These are phyloP conservation scores for Aegilops tauschii DNA, from an alignment of 176 grass and related monocot species.

Conservation along the genomic window DNA sequence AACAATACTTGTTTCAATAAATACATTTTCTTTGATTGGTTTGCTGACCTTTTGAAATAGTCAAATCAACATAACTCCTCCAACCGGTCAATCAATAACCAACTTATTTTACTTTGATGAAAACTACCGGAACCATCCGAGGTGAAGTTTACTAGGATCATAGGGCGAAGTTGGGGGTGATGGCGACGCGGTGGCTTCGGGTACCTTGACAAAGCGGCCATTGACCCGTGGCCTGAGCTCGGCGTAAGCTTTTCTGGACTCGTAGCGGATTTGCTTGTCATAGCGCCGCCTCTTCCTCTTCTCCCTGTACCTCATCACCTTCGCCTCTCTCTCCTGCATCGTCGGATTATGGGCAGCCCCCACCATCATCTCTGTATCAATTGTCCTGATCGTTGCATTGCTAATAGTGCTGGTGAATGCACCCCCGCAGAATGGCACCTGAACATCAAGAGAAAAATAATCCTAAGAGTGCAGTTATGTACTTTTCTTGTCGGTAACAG, in stretches of 20 bases:
- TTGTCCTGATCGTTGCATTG: not conserved
- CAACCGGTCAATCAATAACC: too few species aligned
- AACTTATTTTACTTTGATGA: not conserved
- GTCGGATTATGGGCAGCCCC: not conserved
- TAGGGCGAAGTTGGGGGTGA: constrained; percentile 4
- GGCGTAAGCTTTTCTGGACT: constrained; percentile 60
- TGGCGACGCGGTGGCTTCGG: not conserved
- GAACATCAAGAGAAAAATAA: too few species aligned
- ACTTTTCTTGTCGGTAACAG: too few species aligned
- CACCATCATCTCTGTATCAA: not conserved
- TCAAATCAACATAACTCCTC: not conserved
- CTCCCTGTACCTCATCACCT: constrained; percentile 71
- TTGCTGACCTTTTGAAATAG: not conserved
- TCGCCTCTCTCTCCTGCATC: constrained; percentile 36
- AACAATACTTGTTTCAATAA: too few species aligned
- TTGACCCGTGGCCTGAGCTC: constrained; percentile 63
- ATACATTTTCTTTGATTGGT: not conserved
- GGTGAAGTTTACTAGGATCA: constrained; percentile 43
- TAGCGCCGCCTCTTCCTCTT: constrained; percentile 64
- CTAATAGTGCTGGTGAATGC: not conserved
- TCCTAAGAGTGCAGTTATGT: too few species aligned
- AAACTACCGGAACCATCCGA: constrained; percentile 24
- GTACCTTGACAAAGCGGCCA: constrained; percentile 64
- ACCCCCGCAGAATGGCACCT: too few species aligned
- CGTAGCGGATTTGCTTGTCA: constrained; percentile 62